Evolutionary conservation across 2,329 filamentous ascomycete genomes (phyloP).

Genomic region (Lasiodiplodia theobromae): DNA sequence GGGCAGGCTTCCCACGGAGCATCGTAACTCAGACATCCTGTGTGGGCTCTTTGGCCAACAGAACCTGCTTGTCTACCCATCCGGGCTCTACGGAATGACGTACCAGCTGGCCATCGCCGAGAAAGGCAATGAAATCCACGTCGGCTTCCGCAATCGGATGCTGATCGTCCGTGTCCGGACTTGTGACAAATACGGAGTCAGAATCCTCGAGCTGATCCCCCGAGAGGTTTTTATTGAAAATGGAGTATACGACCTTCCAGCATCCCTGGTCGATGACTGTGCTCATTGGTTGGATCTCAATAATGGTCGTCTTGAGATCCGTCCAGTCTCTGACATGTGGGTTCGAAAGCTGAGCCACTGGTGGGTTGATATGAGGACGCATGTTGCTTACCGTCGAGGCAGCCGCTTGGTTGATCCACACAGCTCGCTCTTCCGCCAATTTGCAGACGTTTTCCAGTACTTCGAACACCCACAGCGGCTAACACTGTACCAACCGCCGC

Average conservation of each 20-base stretch:
- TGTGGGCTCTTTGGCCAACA: conserved; percentile 62
- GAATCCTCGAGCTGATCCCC: conserved; percentile 48
- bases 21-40: conserved; percentile 54
- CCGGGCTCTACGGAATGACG: conserved; percentile 60
- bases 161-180: conserved; percentile 55
- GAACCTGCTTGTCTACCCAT: conserved; percentile 61
- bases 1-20: conserved; percentile 61
- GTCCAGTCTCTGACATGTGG: conserved; percentile 55
- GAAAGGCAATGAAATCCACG: conserved; percentile 58
- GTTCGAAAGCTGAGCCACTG: conserved; percentile 47
- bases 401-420: conserved; percentile 58
- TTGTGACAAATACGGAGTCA: not conserved
- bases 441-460: conserved; percentile 55
- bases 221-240: conserved; percentile 35
- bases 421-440: conserved; percentile 47
- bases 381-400: conserved; percentile 38
- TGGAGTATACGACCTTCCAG: conserved; percentile 58
- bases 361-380: conserved; percentile 44
- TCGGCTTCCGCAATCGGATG: conserved; percentile 55
- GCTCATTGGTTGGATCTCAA: conserved; percentile 67
- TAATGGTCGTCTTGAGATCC: conserved; percentile 59
- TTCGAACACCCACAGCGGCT: conserved; percentile 59
- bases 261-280: conserved; percentile 58
- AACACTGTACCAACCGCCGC: conserved; percentile 55
- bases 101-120: conserved; percentile 53